phyloP scores from a whole-genome alignment of 768 basidiomycete genomes.

The Leucocoprinus sp. region DNA sequence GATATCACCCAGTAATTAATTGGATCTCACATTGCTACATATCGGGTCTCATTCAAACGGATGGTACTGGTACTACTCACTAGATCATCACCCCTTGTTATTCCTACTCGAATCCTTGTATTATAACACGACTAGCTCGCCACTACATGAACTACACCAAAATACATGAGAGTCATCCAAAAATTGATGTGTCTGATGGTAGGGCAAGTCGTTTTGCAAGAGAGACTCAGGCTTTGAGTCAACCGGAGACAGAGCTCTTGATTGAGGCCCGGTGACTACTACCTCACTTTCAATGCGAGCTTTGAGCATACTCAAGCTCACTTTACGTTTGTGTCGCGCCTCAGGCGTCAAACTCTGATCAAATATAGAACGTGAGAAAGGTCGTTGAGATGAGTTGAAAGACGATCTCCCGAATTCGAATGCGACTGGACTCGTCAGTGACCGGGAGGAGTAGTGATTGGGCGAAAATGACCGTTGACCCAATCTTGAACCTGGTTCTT shows the following conservation, averaged over 20 bases:
- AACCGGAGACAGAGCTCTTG: conserved; percentile 49
- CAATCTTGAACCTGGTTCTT: conserved; percentile 34
- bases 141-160: conserved; percentile 79
- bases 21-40: conserved; percentile 9
- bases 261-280: conserved; percentile 38
- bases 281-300: conserved; percentile 83
- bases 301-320: conserved; percentile 84
- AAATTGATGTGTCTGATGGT: conserved; percentile 46
- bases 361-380: conserved; percentile 50
- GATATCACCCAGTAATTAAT: conserved; percentile 5
- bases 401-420: conserved; percentile 28
- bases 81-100: conserved; percentile 9
- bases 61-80: conserved; percentile 11
- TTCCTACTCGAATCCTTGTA: conserved; percentile 7
- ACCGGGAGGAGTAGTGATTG: conserved; percentile 29
- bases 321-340: conserved; percentile 72
- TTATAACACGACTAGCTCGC: conserved; percentile 73
- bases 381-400: conserved; percentile 32
- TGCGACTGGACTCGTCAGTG: conserved; percentile 32
- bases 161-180: conserved; percentile 85
- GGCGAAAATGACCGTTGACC: conserved; percentile 42
- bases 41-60: conserved; percentile 5
- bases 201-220: conserved; percentile 16
- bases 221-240: conserved; percentile 29
- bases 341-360: conserved; percentile 68